Conservation (phyloP, 805 yeast species). For the Nakazawaea laoshanensis region DNA sequence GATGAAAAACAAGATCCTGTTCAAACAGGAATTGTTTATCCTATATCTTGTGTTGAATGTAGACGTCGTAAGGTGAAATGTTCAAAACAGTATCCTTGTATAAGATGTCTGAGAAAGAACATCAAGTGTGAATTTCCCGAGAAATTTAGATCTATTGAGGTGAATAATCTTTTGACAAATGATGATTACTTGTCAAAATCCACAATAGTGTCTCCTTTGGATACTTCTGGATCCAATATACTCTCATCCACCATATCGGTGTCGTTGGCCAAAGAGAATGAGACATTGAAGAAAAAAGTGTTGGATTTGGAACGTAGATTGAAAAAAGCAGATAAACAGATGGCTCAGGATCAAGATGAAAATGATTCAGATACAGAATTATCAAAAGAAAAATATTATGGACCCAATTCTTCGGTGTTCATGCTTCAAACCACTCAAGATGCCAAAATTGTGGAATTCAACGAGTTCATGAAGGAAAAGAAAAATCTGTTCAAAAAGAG, state of each 20-base stretch:
- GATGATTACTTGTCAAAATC: conserved; percentile 5
- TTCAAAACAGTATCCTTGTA: conserved; percentile 28
- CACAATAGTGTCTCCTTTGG: conserved; percentile 8
- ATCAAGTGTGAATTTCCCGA: conserved; percentile 37
- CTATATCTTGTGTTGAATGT: conserved; percentile 25
- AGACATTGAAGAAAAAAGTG: conserved; percentile 18
- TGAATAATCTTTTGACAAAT: conserved; percentile 14
- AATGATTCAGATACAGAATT: conserved; percentile 19
- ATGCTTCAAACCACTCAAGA: conserved; percentile 32
- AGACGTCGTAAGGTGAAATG: conserved; percentile 25
- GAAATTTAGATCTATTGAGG: conserved; percentile 34
- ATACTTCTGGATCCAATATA: conserved; percentile 10
- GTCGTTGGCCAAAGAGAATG: conserved; percentile 19
- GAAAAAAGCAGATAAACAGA: conserved; percentile 2
- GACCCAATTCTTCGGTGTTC: conserved; percentile 39
- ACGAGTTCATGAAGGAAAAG: conserved; percentile 20
- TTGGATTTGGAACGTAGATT: conserved; percentile 15
- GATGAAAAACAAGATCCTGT: no score
- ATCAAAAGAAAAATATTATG: conserved; percentile 36
- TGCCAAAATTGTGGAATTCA: conserved; percentile 13
- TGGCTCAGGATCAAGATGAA: conserved; percentile 3
- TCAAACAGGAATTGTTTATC: conserved; percentile 14
- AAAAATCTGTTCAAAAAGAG: conserved; percentile 21
- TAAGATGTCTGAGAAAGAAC: conserved; percentile 28
- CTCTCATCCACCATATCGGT: conserved; percentile 11